Evolutionary conservation across 1,284 basidiomycete species (phyloP).

Genomic region (Sutorius eximius): DNA sequence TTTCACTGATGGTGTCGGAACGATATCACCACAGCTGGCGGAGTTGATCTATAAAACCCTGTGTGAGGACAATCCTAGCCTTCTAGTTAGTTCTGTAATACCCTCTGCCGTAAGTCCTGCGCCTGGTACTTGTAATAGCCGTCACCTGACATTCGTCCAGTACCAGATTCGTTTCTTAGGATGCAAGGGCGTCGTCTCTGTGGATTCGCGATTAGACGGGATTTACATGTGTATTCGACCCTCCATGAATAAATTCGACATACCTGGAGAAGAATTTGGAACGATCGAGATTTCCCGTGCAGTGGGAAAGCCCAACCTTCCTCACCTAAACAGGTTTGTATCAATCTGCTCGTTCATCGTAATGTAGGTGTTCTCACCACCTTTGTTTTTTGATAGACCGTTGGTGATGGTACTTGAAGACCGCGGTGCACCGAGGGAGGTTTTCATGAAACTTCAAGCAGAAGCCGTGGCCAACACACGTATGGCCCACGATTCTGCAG

Average conservation of each 20-base stretch:
- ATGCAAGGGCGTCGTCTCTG: slow-evolving; percentile 72
- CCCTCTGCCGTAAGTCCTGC: slow-evolving; percentile 58
- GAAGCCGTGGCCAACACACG: slow-evolving; percentile 50
- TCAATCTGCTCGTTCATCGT: not conserved
- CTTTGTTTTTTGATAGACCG: slow-evolving; percentile 41
- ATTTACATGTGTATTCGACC: slow-evolving; percentile 61
- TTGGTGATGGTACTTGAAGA: slow-evolving; percentile 73
- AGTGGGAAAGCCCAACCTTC: slow-evolving; percentile 55
- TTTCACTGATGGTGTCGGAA: slow-evolving; percentile 78
- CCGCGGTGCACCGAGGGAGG: slow-evolving; percentile 51
- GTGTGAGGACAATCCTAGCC: slow-evolving; percentile 43
- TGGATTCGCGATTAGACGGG: slow-evolving; percentile 53
- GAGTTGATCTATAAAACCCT: slow-evolving; percentile 57
- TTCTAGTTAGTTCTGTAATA: slow-evolving; percentile 36
- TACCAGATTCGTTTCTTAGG: slow-evolving; percentile 79
- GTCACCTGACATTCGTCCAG: slow-evolving; percentile 32
- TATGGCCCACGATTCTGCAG: slow-evolving; percentile 55
- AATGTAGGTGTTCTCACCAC: not conserved
- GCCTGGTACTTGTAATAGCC: not conserved
- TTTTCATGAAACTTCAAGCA: slow-evolving; percentile 59
- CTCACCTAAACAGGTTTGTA: slow-evolving; percentile 63
- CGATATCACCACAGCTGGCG: slow-evolving; percentile 62
- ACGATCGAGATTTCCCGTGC: slow-evolving; percentile 70
- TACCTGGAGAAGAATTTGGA: slow-evolving; percentile 44
- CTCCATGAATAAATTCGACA: slow-evolving; percentile 76